Base-by-base conservation (phyloP, 345 rosid species). In the Salix suchowensis region DNA sequence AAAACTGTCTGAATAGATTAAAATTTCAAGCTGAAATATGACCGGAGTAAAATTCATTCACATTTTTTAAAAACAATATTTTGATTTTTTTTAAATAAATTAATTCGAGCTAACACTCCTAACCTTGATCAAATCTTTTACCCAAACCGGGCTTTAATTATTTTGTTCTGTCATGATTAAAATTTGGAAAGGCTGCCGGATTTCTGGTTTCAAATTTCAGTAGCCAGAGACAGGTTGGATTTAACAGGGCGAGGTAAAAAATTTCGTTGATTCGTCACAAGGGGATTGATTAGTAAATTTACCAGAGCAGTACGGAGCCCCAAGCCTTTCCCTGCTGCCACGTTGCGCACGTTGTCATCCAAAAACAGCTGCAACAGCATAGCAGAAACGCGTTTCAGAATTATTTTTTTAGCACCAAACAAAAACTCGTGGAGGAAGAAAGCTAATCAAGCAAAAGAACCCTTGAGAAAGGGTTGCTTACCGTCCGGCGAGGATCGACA, bases 221-320 rank as follows among this genome's bases (percentile, higher is more conserved):
- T 3, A 55, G 62, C 26, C 26, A 55, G n/a, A 55, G 62, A 21
- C 62, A 55, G 9, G 23, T 55, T 58, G 64, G 64, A n/a, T 58
- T 58, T 58, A 58, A 23, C 64, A 58, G 64, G 64, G 26, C 14
- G 1, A n/a, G 24, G 64, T 23, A 3, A 18, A 46, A 2, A 13
- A 6, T 58, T 58, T 23, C 28, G 4, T 10, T n/a, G 28, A 9
- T 58, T n/a, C 23, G 12, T 24, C 1, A 9, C 26, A 42, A n/a
- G 26, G 28, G 24, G 54, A 11, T n/a, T 36, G 13, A 37, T 13
- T 8, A 1, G 30, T 21, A 24, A 50, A 68, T 1, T 72, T 86
- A 93, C 98, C 94, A 95, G 65, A 82, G 83, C 88, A 19, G 97
- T 91, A 7, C 81, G 84, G 32, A 94, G 91, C 1, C 98, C 98